These are phyloP conservation scores for Colletotrichum liaoningense DNA, from an alignment of 2,329 filamentous ascomycete species.

Conservation along the genomic window DNA sequence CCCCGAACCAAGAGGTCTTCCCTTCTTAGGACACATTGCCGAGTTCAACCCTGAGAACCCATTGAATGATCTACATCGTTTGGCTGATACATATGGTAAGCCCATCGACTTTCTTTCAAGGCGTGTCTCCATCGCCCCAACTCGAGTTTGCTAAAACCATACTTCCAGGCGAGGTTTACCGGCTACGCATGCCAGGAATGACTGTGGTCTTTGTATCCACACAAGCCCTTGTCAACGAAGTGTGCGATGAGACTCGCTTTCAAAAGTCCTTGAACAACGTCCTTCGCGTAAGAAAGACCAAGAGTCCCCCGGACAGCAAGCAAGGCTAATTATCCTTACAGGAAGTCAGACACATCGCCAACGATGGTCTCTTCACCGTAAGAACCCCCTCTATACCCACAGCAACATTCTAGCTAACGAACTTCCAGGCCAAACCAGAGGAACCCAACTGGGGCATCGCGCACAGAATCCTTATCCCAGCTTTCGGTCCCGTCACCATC, in stretches of 20 bases:
- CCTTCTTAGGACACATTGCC: slow-evolving; percentile 73
- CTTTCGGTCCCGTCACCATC: slow-evolving; percentile 77
- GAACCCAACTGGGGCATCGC: slow-evolving; percentile 59
- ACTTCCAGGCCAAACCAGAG: slow-evolving; percentile 26
- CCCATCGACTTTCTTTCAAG: not conserved
- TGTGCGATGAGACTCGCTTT: slow-evolving; percentile 76
- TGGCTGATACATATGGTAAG: slow-evolving; percentile 75
- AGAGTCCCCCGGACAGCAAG: too few relatives aligned
- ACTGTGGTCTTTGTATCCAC: slow-evolving; percentile 63
- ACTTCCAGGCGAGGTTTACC: slow-evolving; percentile 67
- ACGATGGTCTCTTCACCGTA: slow-evolving; percentile 44
- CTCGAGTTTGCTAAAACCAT: not conserved
- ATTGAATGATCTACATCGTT: slow-evolving; percentile 61
- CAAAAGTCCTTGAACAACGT: slow-evolving; percentile 64
- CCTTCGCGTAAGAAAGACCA: slow-evolving; percentile 44
- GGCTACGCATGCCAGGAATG: slow-evolving; percentile 60
- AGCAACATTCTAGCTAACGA: not conserved
- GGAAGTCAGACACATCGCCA: slow-evolving; percentile 69
- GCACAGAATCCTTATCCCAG: slow-evolving; percentile 73
- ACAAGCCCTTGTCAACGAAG: slow-evolving; percentile 69
- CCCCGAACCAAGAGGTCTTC: slow-evolving; percentile 68
- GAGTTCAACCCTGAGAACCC: slow-evolving; percentile 72
- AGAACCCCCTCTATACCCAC: not conserved
- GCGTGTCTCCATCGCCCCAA: too few relatives aligned
- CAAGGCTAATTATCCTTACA: slow-evolving; percentile 27